Percentiles rank a stretch among this genome's conserved stretches.
These are phyloP conservation scores for Postia placenta DNA, from an alignment of 768 basidiomycete species.

Conservation along the genomic window DNA sequence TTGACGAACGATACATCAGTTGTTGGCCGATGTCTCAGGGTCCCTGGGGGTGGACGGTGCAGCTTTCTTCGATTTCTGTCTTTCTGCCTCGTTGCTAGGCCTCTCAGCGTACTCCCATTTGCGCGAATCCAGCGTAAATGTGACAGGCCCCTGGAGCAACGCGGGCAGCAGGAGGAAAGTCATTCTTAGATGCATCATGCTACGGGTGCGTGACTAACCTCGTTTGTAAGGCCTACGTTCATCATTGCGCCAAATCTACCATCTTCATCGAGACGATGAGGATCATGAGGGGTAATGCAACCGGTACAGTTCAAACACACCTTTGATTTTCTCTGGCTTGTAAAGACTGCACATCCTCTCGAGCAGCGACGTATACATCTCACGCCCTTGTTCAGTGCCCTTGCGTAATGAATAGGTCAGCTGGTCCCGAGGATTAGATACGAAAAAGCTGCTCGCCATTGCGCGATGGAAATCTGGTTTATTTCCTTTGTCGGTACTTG, in stretches of 20 bases:
- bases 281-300: slow-evolving; percentile 8
- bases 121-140: slow-evolving; percentile 77
- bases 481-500: slow-evolving; percentile 80
- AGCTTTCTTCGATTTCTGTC: not conserved
- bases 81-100: not conserved
- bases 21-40: too few relatives aligned
- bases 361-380: slow-evolving; percentile 69
- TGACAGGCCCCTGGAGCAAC: slow-evolving; percentile 65
- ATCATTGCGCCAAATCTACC: slow-evolving; percentile 98
- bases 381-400: slow-evolving; percentile 61
- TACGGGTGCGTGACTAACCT: slow-evolving; percentile 49
- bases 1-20: too few relatives aligned
- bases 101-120: slow-evolving; percentile 61
- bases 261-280: slow-evolving; percentile 39
- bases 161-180: slow-evolving; percentile 4
- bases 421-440: not conserved
- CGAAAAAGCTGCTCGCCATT: slow-evolving; percentile 53
- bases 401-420: slow-evolving; percentile 23
- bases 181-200: too few relatives aligned
- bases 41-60: too few relatives aligned
- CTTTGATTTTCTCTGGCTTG: slow-evolving; percentile 72
- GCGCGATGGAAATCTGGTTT: slow-evolving; percentile 92
- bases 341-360: slow-evolving; percentile 62
- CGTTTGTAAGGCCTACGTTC: slow-evolving; percentile 82
- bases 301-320: slow-evolving; percentile 31